Evolutionary conservation across 805 yeast species (phyloP).

Genomic region (Metschnikowia arizonensis): DNA sequence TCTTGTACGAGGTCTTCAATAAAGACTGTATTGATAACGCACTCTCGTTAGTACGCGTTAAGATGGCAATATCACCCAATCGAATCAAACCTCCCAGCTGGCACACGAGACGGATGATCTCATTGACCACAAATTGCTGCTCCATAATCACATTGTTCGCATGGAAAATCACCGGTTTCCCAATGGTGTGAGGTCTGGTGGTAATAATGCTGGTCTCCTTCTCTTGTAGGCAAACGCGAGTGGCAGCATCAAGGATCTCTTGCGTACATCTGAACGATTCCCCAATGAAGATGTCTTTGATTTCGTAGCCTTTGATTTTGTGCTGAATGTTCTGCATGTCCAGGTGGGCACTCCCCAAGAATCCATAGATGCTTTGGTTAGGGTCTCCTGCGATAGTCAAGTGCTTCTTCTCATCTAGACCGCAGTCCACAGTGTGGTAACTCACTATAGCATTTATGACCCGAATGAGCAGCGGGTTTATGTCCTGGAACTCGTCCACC

Average conservation of each 20-base stretch:
- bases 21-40: slow-evolving; percentile 14
- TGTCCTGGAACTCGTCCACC: slow-evolving; percentile 75
- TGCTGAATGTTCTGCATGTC: slow-evolving; percentile 26
- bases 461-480: slow-evolving; percentile 48
- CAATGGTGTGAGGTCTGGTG: not conserved
- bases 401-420: slow-evolving; percentile 36
- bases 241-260: slow-evolving; percentile 47
- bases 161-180: slow-evolving; percentile 11
- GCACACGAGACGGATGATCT: slow-evolving; percentile 17
- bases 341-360: slow-evolving; percentile 49
- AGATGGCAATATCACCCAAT: slow-evolving; percentile 17
- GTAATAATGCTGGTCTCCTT: slow-evolving; percentile 4
- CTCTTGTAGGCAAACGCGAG: slow-evolving; percentile 16
- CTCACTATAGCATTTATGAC: slow-evolving; percentile 39
- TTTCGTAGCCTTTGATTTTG: slow-evolving; percentile 20
- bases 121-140: slow-evolving; percentile 11
- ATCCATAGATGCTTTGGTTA: slow-evolving; percentile 65
- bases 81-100: slow-evolving; percentile 17
- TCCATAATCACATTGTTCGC: slow-evolving; percentile 7
- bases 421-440: slow-evolving; percentile 25
- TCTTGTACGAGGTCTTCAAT: slow-evolving; percentile 10
- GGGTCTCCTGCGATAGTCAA: slow-evolving; percentile 68
- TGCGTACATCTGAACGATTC: slow-evolving; percentile 64
- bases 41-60: slow-evolving; percentile 15
- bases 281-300: slow-evolving; percentile 33